phyloP scores from a whole-genome alignment of 257 asterid genomes.

The Solanum bulbocastanum region DNA sequence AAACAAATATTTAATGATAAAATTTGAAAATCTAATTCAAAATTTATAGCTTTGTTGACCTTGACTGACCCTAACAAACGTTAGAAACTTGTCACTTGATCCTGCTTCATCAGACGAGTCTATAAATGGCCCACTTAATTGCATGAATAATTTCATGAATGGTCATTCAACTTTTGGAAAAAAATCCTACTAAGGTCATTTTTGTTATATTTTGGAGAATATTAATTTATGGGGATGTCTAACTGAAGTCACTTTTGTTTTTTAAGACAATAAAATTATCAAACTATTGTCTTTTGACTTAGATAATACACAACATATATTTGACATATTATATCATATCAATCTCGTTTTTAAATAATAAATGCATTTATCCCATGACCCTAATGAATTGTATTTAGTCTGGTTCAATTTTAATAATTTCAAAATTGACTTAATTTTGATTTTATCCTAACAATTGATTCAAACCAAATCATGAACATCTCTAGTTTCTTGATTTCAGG shows the following conservation, averaged over 20 bases:
- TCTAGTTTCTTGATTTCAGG: not conserved
- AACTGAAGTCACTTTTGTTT: not conserved
- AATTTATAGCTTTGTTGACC: not conserved
- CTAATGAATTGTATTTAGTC: not conserved
- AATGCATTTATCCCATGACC: not conserved
- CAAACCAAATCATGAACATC: not conserved
- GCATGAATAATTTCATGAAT: not conserved
- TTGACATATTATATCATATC: not conserved
- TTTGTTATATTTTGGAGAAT: not conserved
- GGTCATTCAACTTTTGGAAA: not conserved
- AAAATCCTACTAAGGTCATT: not conserved
- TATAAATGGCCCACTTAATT: not conserved
- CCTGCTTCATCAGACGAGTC: not conserved
- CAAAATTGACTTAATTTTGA: not conserved
- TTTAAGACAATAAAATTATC: not conserved
- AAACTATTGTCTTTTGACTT: not conserved
- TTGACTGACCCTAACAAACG: not conserved
- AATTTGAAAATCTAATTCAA: not conserved
- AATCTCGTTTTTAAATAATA: not conserved
- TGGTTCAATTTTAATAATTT: not conserved
- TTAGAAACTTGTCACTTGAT: not conserved
- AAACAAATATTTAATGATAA: not conserved
- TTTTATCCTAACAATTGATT: not conserved
- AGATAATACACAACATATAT: not conserved
- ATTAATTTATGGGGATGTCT: not conserved